Percentiles rank a stretch among this genome's conserved stretches.
phyloP scores from a whole-genome alignment of 768 basidiomycete genomes.

The Tulasnella sp. region DNA sequence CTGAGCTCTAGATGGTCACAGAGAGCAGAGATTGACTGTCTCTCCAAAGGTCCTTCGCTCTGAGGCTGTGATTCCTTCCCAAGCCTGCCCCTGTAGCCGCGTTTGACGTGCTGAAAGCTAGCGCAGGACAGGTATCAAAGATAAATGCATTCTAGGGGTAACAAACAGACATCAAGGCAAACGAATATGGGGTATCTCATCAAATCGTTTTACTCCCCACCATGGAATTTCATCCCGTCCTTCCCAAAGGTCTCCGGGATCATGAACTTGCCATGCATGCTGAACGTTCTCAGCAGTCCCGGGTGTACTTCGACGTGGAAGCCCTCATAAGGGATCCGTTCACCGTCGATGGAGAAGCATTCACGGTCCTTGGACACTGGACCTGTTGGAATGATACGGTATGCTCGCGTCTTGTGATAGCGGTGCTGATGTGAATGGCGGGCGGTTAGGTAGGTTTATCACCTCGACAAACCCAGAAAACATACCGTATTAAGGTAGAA shows the following conservation, averaged over 20 bases:
- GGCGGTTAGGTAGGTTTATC: background rate
- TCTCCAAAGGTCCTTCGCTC: no score
- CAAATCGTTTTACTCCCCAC: background rate
- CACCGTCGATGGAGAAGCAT: slow-evolving; percentile 64
- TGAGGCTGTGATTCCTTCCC: no score
- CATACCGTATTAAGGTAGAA: slow-evolving; percentile 55
- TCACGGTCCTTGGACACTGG: slow-evolving; percentile 30
- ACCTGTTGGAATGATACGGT: slow-evolving; percentile 51
- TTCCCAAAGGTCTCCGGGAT: slow-evolving; percentile 1
- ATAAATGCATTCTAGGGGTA: no score
- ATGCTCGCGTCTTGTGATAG: slow-evolving; percentile 64
- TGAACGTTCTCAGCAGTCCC: slow-evolving; percentile 33
- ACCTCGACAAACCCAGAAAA: background rate
- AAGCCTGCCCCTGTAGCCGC: no score
- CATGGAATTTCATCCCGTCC: background rate
- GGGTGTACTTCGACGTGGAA: slow-evolving; percentile 67
- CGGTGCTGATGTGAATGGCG: slow-evolving; percentile 36
- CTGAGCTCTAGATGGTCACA: no score
- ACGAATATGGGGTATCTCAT: background rate
- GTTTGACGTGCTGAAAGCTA: no score
- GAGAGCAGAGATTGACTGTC: no score
- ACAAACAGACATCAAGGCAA: background rate
- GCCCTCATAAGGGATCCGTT: slow-evolving; percentile 58
- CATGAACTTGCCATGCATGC: slow-evolving; percentile 14
- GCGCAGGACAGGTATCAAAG: no score